Percentiles rank a stretch among this genome's conserved stretches.
These are phyloP conservation scores for Leccinum sublutescens DNA, from an alignment of 768 basidiomycete genomes.

Conservation along the genomic window DNA sequence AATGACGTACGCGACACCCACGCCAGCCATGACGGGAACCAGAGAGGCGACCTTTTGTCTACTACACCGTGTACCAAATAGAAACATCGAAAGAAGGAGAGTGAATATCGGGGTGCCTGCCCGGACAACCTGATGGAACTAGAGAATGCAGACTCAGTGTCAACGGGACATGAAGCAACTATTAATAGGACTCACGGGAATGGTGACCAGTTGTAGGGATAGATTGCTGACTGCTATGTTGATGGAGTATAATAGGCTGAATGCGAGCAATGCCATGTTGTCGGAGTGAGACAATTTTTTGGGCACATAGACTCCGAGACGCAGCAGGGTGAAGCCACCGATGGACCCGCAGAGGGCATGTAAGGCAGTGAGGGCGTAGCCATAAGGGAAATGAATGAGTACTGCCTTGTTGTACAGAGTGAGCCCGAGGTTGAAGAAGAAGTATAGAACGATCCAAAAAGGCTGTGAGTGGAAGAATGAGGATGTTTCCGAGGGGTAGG, in stretches of 20 bases:
- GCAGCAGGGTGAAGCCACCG: slow-evolving; percentile 70
- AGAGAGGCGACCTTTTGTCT: slow-evolving; percentile 67
- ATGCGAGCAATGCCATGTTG: slow-evolving; percentile 65
- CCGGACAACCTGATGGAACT: slow-evolving; percentile 98
- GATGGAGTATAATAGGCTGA: slow-evolving; percentile 88
- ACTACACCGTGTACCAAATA: slow-evolving; percentile 63
- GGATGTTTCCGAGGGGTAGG: slow-evolving; percentile 9
- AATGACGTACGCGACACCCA: slow-evolving; percentile 74
- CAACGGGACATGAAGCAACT: not conserved
- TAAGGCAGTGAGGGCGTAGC: slow-evolving; percentile 90
- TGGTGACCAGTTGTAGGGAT: slow-evolving; percentile 82
- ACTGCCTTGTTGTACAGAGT: slow-evolving; percentile 96
- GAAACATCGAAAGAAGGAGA: slow-evolving; percentile 67
- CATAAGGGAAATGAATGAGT: slow-evolving; percentile 90
- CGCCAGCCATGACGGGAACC: slow-evolving; percentile 83
- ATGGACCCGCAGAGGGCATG: slow-evolving; percentile 85
- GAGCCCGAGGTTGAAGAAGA: slow-evolving; percentile 85
- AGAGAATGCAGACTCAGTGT: not conserved
- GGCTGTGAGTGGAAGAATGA: slow-evolving; percentile 31
- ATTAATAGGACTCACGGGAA: slow-evolving; percentile 62
- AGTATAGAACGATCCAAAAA: slow-evolving; percentile 80
- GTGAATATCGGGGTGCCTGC: slow-evolving; percentile 93
- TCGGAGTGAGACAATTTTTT: slow-evolving; percentile 50
- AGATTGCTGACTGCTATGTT: slow-evolving; percentile 96
- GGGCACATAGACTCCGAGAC: slow-evolving; percentile 56